Conservation (phyloP, 768 basidiomycete species). For the Pleurotus tuber-regium region DNA sequence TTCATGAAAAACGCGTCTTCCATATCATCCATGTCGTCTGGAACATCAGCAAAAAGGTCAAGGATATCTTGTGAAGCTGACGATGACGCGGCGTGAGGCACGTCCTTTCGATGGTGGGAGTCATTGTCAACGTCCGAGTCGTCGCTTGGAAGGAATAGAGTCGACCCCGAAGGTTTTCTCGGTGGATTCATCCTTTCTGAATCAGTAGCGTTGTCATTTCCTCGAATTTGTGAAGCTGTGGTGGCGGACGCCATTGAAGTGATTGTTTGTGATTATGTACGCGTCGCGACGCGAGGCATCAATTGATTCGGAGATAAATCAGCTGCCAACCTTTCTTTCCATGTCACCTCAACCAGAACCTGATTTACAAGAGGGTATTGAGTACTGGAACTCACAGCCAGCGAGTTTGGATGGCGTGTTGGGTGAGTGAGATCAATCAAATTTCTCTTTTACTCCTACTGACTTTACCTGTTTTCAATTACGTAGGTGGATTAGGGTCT, state of each 20-base stretch:
- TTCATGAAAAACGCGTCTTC: conserved; percentile 37
- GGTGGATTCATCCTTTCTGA: conserved; percentile 30
- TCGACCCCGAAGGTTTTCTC: conserved; percentile 28
- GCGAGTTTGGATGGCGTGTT: conserved; percentile 87
- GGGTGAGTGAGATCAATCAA: conserved; percentile 34
- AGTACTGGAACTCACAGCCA: conserved; percentile 83
- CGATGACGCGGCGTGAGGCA: neutral
- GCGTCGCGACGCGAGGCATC: conserved; percentile 3
- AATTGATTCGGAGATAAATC: neutral
- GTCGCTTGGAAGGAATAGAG: conserved; percentile 59
- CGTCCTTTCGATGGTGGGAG: conserved; percentile 20
- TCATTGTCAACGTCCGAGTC: conserved; percentile 49
- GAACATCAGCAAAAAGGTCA: conserved; percentile 27
- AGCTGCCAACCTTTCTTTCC: conserved; percentile 3
- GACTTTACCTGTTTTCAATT: neutral
- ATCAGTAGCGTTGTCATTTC: conserved; percentile 13
- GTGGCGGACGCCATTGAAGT: conserved; percentile 56
- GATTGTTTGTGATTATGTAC: conserved; percentile 27
- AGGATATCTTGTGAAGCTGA: conserved; percentile 1
- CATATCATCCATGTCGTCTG: conserved; percentile 30
- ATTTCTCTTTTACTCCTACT: conserved; percentile 16
- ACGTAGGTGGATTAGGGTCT: conserved; percentile 38
- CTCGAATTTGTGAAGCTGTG: conserved; percentile 21
- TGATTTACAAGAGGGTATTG: conserved; percentile 71
- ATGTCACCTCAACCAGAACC: conserved; percentile 36